Evolutionary conservation across 2,329 filamentous ascomycete genomes (phyloP).

Genomic region (Xylaria sp.): DNA sequence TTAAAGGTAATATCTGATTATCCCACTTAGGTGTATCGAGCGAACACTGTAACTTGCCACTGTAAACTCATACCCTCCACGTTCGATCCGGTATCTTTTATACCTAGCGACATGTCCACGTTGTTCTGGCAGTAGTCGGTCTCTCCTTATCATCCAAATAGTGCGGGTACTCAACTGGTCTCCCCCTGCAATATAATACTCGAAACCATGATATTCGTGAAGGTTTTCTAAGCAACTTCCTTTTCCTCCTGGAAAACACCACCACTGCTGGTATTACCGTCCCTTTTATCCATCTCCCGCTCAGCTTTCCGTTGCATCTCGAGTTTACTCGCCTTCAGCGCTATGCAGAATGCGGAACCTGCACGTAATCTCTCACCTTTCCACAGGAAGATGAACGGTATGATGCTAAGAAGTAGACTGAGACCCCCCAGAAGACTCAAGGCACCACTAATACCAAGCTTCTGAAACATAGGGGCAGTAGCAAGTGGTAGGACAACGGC

Average conservation of each 20-base stretch:
- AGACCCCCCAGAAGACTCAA: conserved; percentile 64
- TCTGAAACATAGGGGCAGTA: conserved; percentile 61
- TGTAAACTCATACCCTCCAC: background rate
- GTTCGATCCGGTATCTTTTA: background rate
- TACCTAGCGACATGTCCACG: background rate
- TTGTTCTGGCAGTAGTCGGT: background rate
- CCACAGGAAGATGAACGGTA: conserved; percentile 66
- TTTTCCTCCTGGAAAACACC: conserved; percentile 7
- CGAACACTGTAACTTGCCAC: background rate
- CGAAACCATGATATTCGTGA: background rate
- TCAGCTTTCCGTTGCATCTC: conserved; percentile 57
- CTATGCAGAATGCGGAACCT: conserved; percentile 71
- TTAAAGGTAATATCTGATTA: background rate
- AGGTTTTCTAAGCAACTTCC: conserved; percentile 10
- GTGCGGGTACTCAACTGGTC: background rate
- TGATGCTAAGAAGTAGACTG: conserved; percentile 61
- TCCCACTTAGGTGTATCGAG: background rate
- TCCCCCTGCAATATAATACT: background rate
- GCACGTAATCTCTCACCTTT: conserved; percentile 66
- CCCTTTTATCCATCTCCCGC: conserved; percentile 46
- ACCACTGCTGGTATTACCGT: background rate
- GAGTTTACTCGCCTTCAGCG: conserved; percentile 63
- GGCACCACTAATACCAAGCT: conserved; percentile 61
- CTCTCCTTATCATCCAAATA: background rate
- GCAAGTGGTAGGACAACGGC: conserved; percentile 69